Base-by-base conservation (phyloP, 371 early-diverging fungal genomes). In the Mucor lusitanicus region DNA sequence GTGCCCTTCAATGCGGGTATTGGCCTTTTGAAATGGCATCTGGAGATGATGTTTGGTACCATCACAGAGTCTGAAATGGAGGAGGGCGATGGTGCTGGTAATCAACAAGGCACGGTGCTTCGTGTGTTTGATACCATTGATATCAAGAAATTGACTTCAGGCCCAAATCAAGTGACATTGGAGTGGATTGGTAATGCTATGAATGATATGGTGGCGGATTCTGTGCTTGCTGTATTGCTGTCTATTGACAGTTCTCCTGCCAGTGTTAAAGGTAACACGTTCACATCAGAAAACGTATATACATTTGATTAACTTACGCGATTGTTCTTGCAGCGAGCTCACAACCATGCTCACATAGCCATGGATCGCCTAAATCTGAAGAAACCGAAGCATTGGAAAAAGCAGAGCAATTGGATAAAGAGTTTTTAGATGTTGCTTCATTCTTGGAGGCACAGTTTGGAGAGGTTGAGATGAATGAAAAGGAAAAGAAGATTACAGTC, bases 151-250 rank as follows among this genome's bases (percentile, higher is more conserved):
- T 50, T 78, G 17, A 73, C 76, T 25, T 78, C 78, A 59, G 80
- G 80, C 27, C 77, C 81, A 2, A 86, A 85, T 46, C 82, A 86
- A 57, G 85, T 92, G 15, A 79, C 85, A 30, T 75, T 99, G 25
- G 97, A 97, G 76, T 99, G 99, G 99, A 86, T 90, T 33, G 93
- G 97, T 30, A 91, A 92, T 74, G 81, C 93, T 9, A 88, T 95
- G 77, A 95, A 95, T 70, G 99, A 98, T 72, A 95, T 97, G 92
- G 88, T 98, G 0, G 97, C 98, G 3, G 99, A 99, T 69, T 93
- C 97, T 7, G 91, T 97, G 2, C 68, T 97, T 11, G 93, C 95
- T 2, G 84, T 97, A 6, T 79, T 98, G 17, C 67, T 95, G 55
- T 91, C 92, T 42, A 91, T 95, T 55, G 96, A 96, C 62, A 88